Conservation (phyloP, 768 basidiomycete genomes). For the Pleurotus salmoneostramineus region DNA sequence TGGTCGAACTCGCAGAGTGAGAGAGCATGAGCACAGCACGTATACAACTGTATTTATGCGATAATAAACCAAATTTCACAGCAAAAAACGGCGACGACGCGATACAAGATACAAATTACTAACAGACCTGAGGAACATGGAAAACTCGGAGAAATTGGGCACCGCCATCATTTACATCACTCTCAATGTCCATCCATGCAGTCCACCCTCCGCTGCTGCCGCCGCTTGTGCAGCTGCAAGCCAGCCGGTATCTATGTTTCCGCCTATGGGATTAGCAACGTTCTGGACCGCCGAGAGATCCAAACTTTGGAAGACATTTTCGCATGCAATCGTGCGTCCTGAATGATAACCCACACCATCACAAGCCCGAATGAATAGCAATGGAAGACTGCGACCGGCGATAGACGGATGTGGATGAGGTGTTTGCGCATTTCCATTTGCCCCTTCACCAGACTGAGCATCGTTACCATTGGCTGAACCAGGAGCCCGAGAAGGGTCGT, state of each 20-base stretch:
- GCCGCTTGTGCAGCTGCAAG: slow-evolving; percentile 72
- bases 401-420: slow-evolving; percentile 44
- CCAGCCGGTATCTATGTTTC: slow-evolving; percentile 61
- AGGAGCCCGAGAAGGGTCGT: slow-evolving; percentile 31
- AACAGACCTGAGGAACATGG: slow-evolving; percentile 17
- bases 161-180: slow-evolving; percentile 50
- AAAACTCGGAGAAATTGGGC: slow-evolving; percentile 16
- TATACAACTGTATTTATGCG: not conserved
- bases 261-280: slow-evolving; percentile 40
- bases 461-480: slow-evolving; percentile 21
- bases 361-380: slow-evolving; percentile 75
- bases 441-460: slow-evolving; percentile 21
- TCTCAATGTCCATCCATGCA: slow-evolving; percentile 76
- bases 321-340: slow-evolving; percentile 78
- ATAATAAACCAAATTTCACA: slow-evolving; percentile 9
- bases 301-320: slow-evolving; percentile 72
- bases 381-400: slow-evolving; percentile 65
- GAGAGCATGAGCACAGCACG: not conserved
- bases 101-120: slow-evolving; percentile 2
- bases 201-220: slow-evolving; percentile 56
- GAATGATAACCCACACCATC: slow-evolving; percentile 92
- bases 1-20: not conserved
- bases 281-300: slow-evolving; percentile 52
- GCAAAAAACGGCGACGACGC: slow-evolving; percentile 4
- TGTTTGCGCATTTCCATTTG: slow-evolving; percentile 16